Conservation (phyloP, 768 basidiomycete species). For the Lactifluus volemus region DNA sequence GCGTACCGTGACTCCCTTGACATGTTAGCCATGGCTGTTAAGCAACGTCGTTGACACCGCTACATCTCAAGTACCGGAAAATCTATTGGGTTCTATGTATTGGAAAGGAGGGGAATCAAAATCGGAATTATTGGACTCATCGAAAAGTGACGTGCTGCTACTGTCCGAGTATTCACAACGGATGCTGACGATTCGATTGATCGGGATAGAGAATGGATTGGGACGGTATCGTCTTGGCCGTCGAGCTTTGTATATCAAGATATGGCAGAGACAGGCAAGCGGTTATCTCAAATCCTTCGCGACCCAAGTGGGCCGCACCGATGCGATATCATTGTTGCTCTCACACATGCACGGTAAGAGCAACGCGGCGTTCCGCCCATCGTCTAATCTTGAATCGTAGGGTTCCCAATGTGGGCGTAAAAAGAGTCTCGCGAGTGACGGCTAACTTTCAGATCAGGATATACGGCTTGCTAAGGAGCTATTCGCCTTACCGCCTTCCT, state of each 20-base stretch:
- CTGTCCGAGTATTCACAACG: neutral
- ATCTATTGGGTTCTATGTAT: slow-evolving; percentile 49
- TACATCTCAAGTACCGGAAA: slow-evolving; percentile 54
- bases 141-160: slow-evolving; percentile 51
- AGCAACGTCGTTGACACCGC: slow-evolving; percentile 75
- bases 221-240: slow-evolving; percentile 83
- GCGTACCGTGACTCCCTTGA: neutral
- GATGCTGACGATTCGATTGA: neutral
- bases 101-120: slow-evolving; percentile 61
- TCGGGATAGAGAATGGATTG: slow-evolving; percentile 71
- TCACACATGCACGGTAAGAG: slow-evolving; percentile 72
- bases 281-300: slow-evolving; percentile 64
- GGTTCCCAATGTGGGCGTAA: slow-evolving; percentile 26
- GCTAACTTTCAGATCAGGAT: slow-evolving; percentile 39
- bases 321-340: slow-evolving; percentile 77
- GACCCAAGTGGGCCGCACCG: slow-evolving; percentile 57
- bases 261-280: slow-evolving; percentile 64
- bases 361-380: neutral
- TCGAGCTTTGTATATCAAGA: slow-evolving; percentile 63
- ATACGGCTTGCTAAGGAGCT: slow-evolving; percentile 61
- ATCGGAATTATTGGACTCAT: slow-evolving; percentile 83
- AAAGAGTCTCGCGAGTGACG: neutral
- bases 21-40: slow-evolving; percentile 71
- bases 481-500: slow-evolving; percentile 47
- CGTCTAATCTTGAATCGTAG: slow-evolving; percentile 12